Conservation (phyloP, 1,284 basidiomycete genomes). For the Papiliotrema flavescens region DNA sequence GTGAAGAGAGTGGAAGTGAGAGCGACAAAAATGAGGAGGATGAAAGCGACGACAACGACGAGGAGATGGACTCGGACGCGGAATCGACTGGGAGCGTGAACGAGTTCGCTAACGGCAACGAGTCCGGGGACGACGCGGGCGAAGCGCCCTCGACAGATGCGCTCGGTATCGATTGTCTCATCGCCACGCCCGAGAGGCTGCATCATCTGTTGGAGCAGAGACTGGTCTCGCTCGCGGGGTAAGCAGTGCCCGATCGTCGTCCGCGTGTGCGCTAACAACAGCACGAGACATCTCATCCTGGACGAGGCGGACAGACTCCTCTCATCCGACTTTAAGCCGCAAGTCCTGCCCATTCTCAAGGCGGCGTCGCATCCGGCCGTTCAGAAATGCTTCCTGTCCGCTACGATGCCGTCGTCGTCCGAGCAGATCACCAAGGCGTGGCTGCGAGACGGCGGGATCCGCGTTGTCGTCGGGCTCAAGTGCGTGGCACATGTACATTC, state of each 20-base stretch:
- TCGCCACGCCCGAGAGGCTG: constrained; percentile 48
- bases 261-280: constrained; percentile 42
- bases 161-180: constrained; percentile 45
- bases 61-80: constrained; percentile 15
- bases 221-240: constrained; percentile 69
- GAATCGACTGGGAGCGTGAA: constrained; percentile 19
- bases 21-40: constrained; percentile 11
- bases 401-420: constrained; percentile 83
- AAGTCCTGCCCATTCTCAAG: constrained; percentile 82
- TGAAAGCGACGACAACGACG: constrained; percentile 14
- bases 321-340: constrained; percentile 80
- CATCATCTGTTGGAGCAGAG: constrained; percentile 62
- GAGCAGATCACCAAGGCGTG: constrained; percentile 85
- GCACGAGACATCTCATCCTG: constrained; percentile 75
- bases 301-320: constrained; percentile 91
- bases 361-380: constrained; percentile 69
- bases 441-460: constrained; percentile 70
- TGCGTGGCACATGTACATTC: constrained; percentile 49
- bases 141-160: constrained; percentile 3
- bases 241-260: constrained; percentile 21
- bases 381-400: constrained; percentile 90
- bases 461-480: constrained; percentile 93
- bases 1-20: not conserved
- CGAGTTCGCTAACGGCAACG: constrained; percentile 16
- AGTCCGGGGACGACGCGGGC: not conserved